Conservation (phyloP, 805 yeast genomes). For the Blastobotrys terrestris region DNA sequence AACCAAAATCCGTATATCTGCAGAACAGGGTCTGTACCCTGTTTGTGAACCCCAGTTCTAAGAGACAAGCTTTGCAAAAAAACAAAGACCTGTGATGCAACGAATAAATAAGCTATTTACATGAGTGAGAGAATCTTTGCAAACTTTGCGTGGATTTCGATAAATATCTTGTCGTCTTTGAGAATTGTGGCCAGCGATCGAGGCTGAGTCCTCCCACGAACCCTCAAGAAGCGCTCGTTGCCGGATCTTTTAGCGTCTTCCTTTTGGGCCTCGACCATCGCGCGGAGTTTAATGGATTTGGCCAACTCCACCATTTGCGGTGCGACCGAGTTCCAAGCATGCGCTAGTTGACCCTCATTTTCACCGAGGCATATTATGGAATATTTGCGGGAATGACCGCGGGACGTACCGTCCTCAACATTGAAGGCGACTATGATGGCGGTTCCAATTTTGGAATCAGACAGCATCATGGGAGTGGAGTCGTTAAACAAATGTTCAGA, state of each 20-base stretch:
- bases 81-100: neutral
- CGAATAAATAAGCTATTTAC: neutral
- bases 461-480: slow-evolving; percentile 22
- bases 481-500: slow-evolving; percentile 23
- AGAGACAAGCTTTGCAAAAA: too few relatives aligned
- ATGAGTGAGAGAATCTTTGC: slow-evolving; percentile 1
- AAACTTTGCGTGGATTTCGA: slow-evolving; percentile 7
- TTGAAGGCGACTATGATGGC: slow-evolving; percentile 20
- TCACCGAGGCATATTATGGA: slow-evolving; percentile 23
- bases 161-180: slow-evolving; percentile 14
- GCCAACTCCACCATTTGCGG: slow-evolving; percentile 18
- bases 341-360: slow-evolving; percentile 16
- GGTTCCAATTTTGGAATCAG: slow-evolving; percentile 21
- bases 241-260: slow-evolving; percentile 11
- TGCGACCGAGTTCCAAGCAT: slow-evolving; percentile 18
- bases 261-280: slow-evolving; percentile 8
- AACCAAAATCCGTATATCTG: too few relatives aligned
- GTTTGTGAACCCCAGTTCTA: too few relatives aligned
- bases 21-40: too few relatives aligned
- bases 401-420: slow-evolving; percentile 19
- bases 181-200: slow-evolving; percentile 15
- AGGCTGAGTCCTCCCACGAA: slow-evolving; percentile 14
- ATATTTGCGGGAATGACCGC: slow-evolving; percentile 22
- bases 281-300: slow-evolving; percentile 16
- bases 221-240: slow-evolving; percentile 17